Evolutionary conservation across 1,284 basidiomycete species (phyloP), one percentile per base, ranked within the genome.

Genomic region (Paramarasmius palmivorus): DNA sequence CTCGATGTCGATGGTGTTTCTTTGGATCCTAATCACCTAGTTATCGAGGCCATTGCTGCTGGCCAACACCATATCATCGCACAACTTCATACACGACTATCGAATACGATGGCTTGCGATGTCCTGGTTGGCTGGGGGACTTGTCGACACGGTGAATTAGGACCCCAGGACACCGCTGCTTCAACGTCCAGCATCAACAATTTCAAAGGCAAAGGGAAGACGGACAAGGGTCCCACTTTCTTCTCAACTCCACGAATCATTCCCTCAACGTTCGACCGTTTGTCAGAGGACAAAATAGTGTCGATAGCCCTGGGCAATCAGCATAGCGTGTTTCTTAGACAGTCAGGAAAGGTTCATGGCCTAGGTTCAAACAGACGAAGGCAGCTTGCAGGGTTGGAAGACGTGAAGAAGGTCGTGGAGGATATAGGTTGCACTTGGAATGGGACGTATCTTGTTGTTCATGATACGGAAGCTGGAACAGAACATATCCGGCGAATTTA

Each of bases 51-150:
- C 20, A 61, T 94, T n/a, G 65, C 71, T 14, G 73, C 88, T 0
- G 90, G 92, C 0, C 87, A 88, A 29, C 85, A 91, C 53, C 89
- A 94, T 63, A 78, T 87, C 50, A 62, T 92, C 37, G 76, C 68
- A 1, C 68, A 78, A 15, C 53, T 90, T 15, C 53, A 59, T 5
- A 57, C 60, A 2, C 59, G 50, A 10, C 48, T 65, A 15, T 51
- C 57, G n/a, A 62, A 70, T 48, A 62, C 63, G 3, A 47, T 60
- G 1, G 59, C 59, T 10, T 57, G 54, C 3, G 62, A 65, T 40
- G 56, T 77, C 32, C 58, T 90, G 10, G 70, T 86, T 1, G 93
- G 93, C 2, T 96, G 93, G 93, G 94, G 93, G 4, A 77, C 85
- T 3, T 79, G 83, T 22, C 75, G 94, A 38, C 92, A 93, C 62